These are phyloP conservation scores for Prunus salicina DNA, from an alignment of 306 rosid species.

Conservation along the genomic window DNA sequence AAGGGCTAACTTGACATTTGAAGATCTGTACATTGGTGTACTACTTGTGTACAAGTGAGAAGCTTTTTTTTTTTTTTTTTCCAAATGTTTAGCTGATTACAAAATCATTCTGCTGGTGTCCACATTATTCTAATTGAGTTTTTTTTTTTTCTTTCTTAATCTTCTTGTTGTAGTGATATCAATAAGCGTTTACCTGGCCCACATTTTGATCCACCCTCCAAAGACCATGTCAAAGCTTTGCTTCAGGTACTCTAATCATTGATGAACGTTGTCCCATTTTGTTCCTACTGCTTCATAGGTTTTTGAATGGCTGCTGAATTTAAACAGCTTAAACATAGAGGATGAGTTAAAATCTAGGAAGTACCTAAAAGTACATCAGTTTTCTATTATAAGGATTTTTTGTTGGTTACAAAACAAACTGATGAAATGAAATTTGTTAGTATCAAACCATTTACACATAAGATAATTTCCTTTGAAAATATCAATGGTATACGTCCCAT, in stretches of 20 bases:
- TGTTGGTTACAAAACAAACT: neutral
- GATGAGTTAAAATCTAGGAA: neutral
- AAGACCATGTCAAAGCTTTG: constrained; percentile 45
- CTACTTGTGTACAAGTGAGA: constrained; percentile 87
- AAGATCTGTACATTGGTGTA: constrained; percentile 79
- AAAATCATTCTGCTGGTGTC: neutral
- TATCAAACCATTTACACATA: neutral
- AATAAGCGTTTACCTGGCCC: constrained; percentile 80
- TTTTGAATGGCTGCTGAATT: neutral
- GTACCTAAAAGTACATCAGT: too few species aligned
- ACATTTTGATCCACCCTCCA: constrained; percentile 81
- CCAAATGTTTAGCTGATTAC: neutral
- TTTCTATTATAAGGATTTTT: neutral
- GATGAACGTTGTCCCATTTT: neutral
- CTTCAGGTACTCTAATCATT: constrained; percentile 46
- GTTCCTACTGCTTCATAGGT: neutral
- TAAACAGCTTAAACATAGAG: neutral
- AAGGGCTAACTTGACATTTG: constrained; percentile 48
- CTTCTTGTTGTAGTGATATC: constrained; percentile 54
- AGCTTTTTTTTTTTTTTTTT: neutral
- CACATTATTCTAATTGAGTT: neutral
- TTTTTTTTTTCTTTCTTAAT: neutral
- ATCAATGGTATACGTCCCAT: neutral
- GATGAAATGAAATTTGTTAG: neutral
- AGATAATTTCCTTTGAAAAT: neutral